Percentiles rank a stretch among this genome's conserved stretches.
These are phyloP conservation scores for Amphibolis antarctica DNA, from an alignment of 106 monocot genomes.

Conservation along the genomic window DNA sequence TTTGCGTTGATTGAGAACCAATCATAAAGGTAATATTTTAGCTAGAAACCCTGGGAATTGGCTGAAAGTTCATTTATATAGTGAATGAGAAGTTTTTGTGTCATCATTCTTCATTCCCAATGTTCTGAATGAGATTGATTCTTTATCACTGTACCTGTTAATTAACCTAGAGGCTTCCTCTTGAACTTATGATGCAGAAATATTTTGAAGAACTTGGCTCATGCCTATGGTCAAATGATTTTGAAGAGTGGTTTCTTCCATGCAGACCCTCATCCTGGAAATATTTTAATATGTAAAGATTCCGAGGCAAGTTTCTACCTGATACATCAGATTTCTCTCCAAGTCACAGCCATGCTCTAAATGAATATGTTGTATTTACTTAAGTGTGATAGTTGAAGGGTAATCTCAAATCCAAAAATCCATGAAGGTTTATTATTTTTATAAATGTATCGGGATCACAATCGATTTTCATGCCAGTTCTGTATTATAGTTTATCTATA, in stretches of 20 bases:
- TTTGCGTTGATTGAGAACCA: too few species aligned
- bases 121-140: too few species aligned
- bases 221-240: conserved; percentile 99
- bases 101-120: too few species aligned
- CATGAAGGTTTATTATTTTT: neutral
- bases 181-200: conserved; percentile 58
- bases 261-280: conserved; percentile 99
- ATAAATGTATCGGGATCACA: too few species aligned
- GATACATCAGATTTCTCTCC: neutral
- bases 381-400: neutral
- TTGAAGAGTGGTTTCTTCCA: conserved; percentile 95
- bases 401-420: neutral
- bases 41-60: too few species aligned
- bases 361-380: too few species aligned
- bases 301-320: conserved; percentile 59
- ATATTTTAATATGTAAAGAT: conserved; percentile 86
- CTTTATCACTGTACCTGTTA: neutral
- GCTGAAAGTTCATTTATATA: too few species aligned
- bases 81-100: too few species aligned
- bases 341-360: too few species aligned
- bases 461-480: too few species aligned
- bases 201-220: conserved; percentile 65
- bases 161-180: neutral
- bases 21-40: too few species aligned
- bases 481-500: neutral